These are phyloP conservation scores for Cladobotryum mycophilum DNA, from an alignment of 2,329 filamentous ascomycete genomes.

Conservation along the genomic window DNA sequence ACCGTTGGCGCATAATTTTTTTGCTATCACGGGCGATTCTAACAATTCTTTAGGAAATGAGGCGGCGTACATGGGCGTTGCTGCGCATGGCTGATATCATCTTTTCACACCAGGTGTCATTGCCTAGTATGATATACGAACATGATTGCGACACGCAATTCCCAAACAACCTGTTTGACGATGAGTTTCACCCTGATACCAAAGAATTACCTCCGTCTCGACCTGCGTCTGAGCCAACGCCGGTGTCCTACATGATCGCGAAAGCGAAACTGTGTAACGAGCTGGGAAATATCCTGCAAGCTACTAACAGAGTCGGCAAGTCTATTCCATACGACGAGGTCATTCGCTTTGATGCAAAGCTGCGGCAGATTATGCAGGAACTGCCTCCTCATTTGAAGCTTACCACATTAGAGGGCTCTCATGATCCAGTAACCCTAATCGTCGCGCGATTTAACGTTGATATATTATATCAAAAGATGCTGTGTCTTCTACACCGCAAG, in stretches of 20 bases:
- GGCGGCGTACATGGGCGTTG: slow-evolving; percentile 61
- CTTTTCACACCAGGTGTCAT: slow-evolving; percentile 68
- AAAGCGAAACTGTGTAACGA: slow-evolving; percentile 63
- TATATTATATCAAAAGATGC: slow-evolving; percentile 79
- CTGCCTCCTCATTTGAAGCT: slow-evolving; percentile 77
- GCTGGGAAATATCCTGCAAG: slow-evolving; percentile 66
- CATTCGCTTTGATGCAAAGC: slow-evolving; percentile 52
- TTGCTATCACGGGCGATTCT: background rate
- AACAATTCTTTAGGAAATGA: slow-evolving; percentile 54
- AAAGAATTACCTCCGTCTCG: slow-evolving; percentile 61
- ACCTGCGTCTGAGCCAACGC: slow-evolving; percentile 64
- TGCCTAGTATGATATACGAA: slow-evolving; percentile 63
- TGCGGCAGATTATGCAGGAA: slow-evolving; percentile 56
- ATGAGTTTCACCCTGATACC: slow-evolving; percentile 66
- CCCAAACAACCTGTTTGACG: slow-evolving; percentile 74
- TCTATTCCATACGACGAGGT: slow-evolving; percentile 58
- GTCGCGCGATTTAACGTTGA: slow-evolving; percentile 81
- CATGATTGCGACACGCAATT: slow-evolving; percentile 69
- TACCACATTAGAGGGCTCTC: slow-evolving; percentile 65
- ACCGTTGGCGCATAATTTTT: too few relatives aligned
- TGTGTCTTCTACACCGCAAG: slow-evolving; percentile 83
- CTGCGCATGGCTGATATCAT: slow-evolving; percentile 68
- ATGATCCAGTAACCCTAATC: slow-evolving; percentile 77
- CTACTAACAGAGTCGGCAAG: slow-evolving; percentile 50
- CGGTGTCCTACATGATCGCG: slow-evolving; percentile 71